Evolutionary conservation across 768 basidiomycete species (phyloP).

Genomic region (Termitomyces sp.): DNA sequence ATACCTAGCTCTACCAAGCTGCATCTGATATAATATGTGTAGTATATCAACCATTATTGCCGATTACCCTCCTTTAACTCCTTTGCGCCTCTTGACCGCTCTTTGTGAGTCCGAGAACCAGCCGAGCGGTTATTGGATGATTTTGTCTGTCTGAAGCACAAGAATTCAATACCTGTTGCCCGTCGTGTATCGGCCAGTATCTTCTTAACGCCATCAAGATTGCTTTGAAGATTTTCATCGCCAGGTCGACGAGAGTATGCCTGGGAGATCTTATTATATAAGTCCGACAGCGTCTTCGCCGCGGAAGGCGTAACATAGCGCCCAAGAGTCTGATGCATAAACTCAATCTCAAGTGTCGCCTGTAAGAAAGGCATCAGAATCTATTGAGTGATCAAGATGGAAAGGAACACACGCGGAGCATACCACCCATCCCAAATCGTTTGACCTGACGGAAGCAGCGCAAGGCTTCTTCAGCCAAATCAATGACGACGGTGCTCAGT

Average conservation of each 20-base stretch:
- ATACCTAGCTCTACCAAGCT: neutral
- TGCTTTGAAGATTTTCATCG: slow-evolving; percentile 79
- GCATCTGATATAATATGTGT: neutral
- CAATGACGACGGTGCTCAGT: slow-evolving; percentile 74
- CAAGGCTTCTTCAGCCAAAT: slow-evolving; percentile 78
- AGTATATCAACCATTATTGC: neutral
- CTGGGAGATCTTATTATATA: slow-evolving; percentile 93
- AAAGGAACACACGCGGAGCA: slow-evolving; percentile 72
- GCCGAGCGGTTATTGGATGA: slow-evolving; percentile 19
- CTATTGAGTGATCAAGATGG: neutral
- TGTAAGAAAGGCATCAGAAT: slow-evolving; percentile 23
- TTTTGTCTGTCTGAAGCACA: slow-evolving; percentile 85
- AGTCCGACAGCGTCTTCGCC: slow-evolving; percentile 78
- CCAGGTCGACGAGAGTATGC: slow-evolving; percentile 83
- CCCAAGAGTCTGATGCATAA: slow-evolving; percentile 93
- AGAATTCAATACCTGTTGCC: slow-evolving; percentile 90
- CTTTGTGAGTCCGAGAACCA: slow-evolving; percentile 15
- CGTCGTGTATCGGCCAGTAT: slow-evolving; percentile 82
- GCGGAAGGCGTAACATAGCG: slow-evolving; percentile 82
- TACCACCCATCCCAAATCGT: slow-evolving; percentile 96
- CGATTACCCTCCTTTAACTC: slow-evolving; percentile 11
- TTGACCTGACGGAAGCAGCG: slow-evolving; percentile 84
- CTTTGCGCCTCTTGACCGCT: slow-evolving; percentile 13
- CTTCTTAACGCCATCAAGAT: slow-evolving; percentile 89
- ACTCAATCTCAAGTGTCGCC: slow-evolving; percentile 99